Conservation (phyloP, 2,329 filamentous ascomycete species). For the Dactylonectria estremocensis region DNA sequence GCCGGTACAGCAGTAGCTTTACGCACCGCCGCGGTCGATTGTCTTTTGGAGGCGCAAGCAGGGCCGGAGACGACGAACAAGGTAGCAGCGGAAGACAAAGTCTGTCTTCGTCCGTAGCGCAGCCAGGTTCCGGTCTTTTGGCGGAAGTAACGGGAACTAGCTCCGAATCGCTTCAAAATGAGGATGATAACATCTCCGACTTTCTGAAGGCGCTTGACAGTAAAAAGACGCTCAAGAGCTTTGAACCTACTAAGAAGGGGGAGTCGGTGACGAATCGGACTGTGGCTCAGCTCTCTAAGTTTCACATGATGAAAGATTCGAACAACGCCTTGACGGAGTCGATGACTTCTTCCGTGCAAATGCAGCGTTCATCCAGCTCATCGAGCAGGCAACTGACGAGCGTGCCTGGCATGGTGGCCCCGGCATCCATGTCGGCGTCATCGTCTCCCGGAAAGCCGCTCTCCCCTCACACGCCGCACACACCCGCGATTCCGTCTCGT, state of each 20-base stretch:
- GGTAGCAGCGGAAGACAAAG: constrained; percentile 86
- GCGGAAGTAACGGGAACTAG: constrained; percentile 78
- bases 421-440: constrained; percentile 85
- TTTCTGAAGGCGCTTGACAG: constrained; percentile 92
- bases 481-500: constrained; percentile 93
- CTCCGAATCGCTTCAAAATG: constrained; percentile 78
- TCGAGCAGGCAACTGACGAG: constrained; percentile 73
- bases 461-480: constrained; percentile 92
- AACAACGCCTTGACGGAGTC: constrained; percentile 93
- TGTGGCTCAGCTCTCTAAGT: constrained; percentile 85
- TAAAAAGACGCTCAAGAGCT: constrained; percentile 87
- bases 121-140: constrained; percentile 85
- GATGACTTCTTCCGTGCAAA: constrained; percentile 89
- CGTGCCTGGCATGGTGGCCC: constrained; percentile 76
- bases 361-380: constrained; percentile 87
- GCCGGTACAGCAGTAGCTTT: constrained; percentile 94
- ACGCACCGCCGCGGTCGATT: constrained; percentile 85
- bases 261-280: constrained; percentile 83
- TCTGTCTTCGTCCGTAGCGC: constrained; percentile 76
- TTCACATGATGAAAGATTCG: constrained; percentile 90
- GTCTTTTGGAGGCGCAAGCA: constrained; percentile 82
- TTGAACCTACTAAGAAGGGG: constrained; percentile 77
- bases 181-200: constrained; percentile 94
- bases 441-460: constrained; percentile 93
- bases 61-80: constrained; percentile 78